These are phyloP conservation scores for Lentinus tigrinus DNA, from an alignment of 768 basidiomycete genomes.

Conservation along the genomic window DNA sequence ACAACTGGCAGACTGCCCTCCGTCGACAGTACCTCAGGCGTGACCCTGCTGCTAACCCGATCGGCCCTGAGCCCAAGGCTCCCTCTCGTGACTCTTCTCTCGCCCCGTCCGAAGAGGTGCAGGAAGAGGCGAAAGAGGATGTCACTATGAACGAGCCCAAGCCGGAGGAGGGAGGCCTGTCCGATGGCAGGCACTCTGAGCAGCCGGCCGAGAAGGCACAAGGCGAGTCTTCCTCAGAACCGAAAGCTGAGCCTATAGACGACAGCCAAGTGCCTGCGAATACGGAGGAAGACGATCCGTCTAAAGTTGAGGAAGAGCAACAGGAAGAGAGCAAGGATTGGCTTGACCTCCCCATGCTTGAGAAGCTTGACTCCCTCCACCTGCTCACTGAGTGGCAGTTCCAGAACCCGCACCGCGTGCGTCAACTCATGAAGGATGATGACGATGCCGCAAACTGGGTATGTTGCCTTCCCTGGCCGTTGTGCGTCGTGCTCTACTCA, in stretches of 20 bases:
- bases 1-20: slow-evolving; percentile 77
- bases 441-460: slow-evolving; percentile 82
- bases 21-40: slow-evolving; percentile 78
- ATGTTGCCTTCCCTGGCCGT: slow-evolving; percentile 23
- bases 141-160: neutral
- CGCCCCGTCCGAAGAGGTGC: slow-evolving; percentile 14
- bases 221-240: neutral
- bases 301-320: neutral
- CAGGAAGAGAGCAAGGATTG: slow-evolving; percentile 57
- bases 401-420: slow-evolving; percentile 68
- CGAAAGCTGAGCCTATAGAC: slow-evolving; percentile 5
- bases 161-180: neutral
- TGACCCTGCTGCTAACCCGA: slow-evolving; percentile 66
- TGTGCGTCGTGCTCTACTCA: neutral
- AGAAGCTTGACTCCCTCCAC: slow-evolving; percentile 74
- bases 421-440: slow-evolving; percentile 73
- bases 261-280: slow-evolving; percentile 3
- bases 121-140: slow-evolving; percentile 20
- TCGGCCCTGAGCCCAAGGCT: slow-evolving; percentile 56
- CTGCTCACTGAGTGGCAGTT: slow-evolving; percentile 85
- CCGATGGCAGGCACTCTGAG: neutral
- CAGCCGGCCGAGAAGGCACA: neutral
- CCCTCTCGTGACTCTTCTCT: slow-evolving; percentile 25
- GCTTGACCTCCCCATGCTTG: slow-evolving; percentile 67
- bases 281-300: slow-evolving; percentile 3